These are phyloP conservation scores for Alternaria sp. DNA, from an alignment of 2,329 filamentous ascomycete genomes.

Conservation along the genomic window DNA sequence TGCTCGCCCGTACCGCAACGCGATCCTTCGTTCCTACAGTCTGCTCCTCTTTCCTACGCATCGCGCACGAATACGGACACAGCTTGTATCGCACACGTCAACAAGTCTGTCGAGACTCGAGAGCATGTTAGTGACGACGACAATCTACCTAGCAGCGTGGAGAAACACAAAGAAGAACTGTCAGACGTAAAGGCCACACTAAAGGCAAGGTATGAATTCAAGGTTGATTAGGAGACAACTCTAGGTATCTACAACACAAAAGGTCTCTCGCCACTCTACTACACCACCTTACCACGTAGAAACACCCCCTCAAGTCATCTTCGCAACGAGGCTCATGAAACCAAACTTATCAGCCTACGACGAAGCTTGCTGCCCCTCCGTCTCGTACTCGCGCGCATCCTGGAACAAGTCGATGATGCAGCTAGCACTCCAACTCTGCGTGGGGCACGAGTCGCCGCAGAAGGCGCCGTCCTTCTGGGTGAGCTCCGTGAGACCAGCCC, in stretches of 20 bases:
- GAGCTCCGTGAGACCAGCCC: slow-evolving; percentile 91
- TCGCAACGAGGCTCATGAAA: not conserved
- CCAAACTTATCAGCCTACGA: slow-evolving; percentile 1
- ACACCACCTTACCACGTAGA: not conserved
- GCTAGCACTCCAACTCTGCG: slow-evolving; percentile 94
- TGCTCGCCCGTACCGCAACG: not conserved
- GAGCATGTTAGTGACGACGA: not conserved
- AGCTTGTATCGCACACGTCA: not conserved
- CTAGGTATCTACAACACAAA: slow-evolving; percentile 1
- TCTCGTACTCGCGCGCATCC: slow-evolving; percentile 66
- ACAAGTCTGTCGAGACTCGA: not conserved
- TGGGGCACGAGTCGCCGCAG: slow-evolving; percentile 92
- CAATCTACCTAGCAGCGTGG: not conserved
- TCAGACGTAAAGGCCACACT: not conserved
- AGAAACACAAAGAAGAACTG: not conserved
- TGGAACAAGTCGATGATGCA: slow-evolving; percentile 96
- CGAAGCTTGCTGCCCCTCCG: not conserved
- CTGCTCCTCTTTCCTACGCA: not conserved
- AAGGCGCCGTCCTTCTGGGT: slow-evolving; percentile 87
- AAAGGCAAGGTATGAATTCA: not conserved
- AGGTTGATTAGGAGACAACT: not conserved
- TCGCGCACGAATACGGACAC: not conserved
- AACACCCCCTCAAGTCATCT: not conserved
- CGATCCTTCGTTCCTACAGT: not conserved
- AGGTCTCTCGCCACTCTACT: not conserved